A percentile compares a stretch with the other conserved stretches of the same genome.
These are phyloP conservation scores for Mrakia frigida DNA, from an alignment of 768 basidiomycete genomes.

Conservation along the genomic window DNA sequence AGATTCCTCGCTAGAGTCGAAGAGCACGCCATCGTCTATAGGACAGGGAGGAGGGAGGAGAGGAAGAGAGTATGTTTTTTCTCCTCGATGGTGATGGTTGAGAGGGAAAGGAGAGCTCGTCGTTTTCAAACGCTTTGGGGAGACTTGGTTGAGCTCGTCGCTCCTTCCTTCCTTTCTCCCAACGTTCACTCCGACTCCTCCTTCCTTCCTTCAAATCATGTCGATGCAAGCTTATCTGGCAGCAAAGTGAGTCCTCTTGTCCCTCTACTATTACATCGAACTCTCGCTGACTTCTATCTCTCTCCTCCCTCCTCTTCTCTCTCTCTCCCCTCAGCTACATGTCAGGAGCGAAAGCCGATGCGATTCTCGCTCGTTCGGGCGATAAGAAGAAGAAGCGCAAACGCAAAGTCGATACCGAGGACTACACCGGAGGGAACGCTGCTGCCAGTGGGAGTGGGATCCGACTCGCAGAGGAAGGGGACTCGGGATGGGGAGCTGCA, in stretches of 20 bases:
- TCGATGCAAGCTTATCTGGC: constrained; percentile 32
- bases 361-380: constrained; percentile 66
- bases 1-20: background rate
- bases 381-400: constrained; percentile 54
- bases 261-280: background rate
- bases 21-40: background rate
- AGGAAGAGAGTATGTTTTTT: background rate
- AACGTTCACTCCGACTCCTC: too few species aligned
- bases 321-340: constrained; percentile 56
- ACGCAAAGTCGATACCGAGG: constrained; percentile 52
- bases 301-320: background rate
- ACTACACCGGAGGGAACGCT: constrained; percentile 32
- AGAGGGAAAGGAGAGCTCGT: background rate
- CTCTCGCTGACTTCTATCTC: background rate
- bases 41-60: background rate
- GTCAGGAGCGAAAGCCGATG: constrained; percentile 93
- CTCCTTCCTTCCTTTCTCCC: background rate
- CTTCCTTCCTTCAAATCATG: background rate
- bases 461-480: constrained; percentile 44
- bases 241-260: constrained; percentile 20
- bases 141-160: background rate
- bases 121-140: background rate
- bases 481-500: constrained; percentile 40
- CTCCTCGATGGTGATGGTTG: background rate
- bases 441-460: constrained; percentile 18